Conservation (phyloP, 2,329 filamentous ascomycete genomes). For the Colletotrichum siamense region DNA sequence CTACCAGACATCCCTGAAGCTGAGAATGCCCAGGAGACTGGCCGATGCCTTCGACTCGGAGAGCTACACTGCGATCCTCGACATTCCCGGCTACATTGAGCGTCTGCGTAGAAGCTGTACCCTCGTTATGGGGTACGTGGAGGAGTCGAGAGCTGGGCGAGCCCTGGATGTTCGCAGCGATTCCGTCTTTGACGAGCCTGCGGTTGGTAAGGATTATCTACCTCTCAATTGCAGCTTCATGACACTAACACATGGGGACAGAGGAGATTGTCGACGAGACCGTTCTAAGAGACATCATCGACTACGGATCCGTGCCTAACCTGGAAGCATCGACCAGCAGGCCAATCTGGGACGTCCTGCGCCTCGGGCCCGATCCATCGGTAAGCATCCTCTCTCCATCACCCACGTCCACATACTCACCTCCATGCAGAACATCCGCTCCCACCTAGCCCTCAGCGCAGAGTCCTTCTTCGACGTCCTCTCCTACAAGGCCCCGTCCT, state of each 20-base stretch:
- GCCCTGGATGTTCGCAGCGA: conserved; percentile 45
- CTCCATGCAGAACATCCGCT: conserved; percentile 48
- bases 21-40: conserved; percentile 47
- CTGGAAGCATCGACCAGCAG: conserved; percentile 43
- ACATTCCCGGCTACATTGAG: conserved; percentile 50
- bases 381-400: conserved; percentile 37
- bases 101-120: conserved; percentile 56
- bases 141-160: conserved; percentile 53
- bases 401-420: background rate
- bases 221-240: accelerated
- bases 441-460: conserved; percentile 52
- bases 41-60: conserved; percentile 54
- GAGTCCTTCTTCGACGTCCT: conserved; percentile 60
- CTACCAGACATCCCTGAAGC: conserved; percentile 50
- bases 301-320: conserved; percentile 58
- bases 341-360: conserved; percentile 49
- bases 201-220: conserved; percentile 47
- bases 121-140: conserved; percentile 55
- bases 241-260: conserved; percentile 29
- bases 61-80: conserved; percentile 56
- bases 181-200: conserved; percentile 46
- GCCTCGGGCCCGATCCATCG: conserved; percentile 57
- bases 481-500: conserved; percentile 51
- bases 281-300: conserved; percentile 48
- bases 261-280: conserved; percentile 46